Base-by-base conservation (phyloP, 768 basidiomycete genomes). In the Rubroboletus pulcherrimus region DNA sequence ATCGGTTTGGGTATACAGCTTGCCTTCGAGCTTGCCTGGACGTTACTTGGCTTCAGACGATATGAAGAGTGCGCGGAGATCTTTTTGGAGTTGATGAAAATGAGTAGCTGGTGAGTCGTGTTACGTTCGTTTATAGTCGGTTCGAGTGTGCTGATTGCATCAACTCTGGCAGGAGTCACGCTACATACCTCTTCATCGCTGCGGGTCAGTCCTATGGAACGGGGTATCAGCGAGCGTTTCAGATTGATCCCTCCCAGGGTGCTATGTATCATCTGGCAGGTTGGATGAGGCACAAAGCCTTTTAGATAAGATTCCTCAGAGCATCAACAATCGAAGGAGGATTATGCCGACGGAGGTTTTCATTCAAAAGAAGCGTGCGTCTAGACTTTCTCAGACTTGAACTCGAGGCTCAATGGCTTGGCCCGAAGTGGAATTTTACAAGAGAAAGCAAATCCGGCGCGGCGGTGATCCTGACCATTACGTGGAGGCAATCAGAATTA, bases 11-110 rank as follows among this genome's bases (percentile, higher is more conserved):
- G 41, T 17, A 29, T n/a, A 14, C 54, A 89, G 86, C 76, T 91
- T 7, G 75, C 81, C 14, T 91, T 89, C 59, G 90, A 92, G 67
- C 77, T 92, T 4, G 88, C 86, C 0, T 91, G 90, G 89, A 84
- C 83, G 15, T 68, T 88, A 1, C 75, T 91, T 4, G 77, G 82
- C 1, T 78, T 87, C 54, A 71, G 85, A 51, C 74, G 78, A 54
- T 89, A 91, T 52, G 71, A 78, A 58, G 87, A 91, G 58, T 78
- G 85, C 1, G 87, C 87, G 2, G 81, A 86, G 45, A 75, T 77
- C 54, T 90, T 91, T 61, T 60, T 89, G 41, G 75, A 72, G 53
- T 73, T 91, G 59, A 84, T 82, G 5, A 78, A 82, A 57, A 63
- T 89, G 56, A 92, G 91, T 63, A 82, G 74, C 43, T 92, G 90